Evolutionary conservation across 2,329 filamentous ascomycete species (phyloP).

Genomic region (Curvularia spicifera): DNA sequence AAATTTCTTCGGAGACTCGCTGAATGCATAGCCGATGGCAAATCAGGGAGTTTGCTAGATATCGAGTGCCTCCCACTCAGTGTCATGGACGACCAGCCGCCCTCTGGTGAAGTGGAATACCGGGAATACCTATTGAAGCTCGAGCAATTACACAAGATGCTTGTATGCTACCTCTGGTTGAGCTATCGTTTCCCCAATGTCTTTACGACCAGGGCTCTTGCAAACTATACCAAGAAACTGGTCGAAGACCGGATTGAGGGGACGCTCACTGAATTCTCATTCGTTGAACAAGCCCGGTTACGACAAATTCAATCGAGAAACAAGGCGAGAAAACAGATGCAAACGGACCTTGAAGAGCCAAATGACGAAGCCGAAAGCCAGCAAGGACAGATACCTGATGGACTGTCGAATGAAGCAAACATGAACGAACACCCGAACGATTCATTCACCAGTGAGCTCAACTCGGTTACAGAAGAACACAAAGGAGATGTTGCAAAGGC

Average conservation of each 20-base stretch:
- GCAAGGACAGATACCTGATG: slow-evolving; percentile 11
- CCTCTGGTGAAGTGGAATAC: slow-evolving; percentile 41
- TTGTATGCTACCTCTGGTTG: slow-evolving; percentile 91
- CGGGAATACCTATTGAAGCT: slow-evolving; percentile 69
- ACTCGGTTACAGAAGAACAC: slow-evolving; percentile 4
- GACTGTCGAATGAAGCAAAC: slow-evolving; percentile 24
- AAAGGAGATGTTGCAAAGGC: slow-evolving; percentile 3
- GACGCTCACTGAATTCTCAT: slow-evolving; percentile 65
- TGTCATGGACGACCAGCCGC: slow-evolving; percentile 70
- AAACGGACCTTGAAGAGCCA: not conserved
- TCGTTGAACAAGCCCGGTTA: slow-evolving; percentile 29
- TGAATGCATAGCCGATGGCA: slow-evolving; percentile 70
- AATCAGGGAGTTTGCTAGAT: slow-evolving; percentile 71
- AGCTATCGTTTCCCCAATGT: slow-evolving; percentile 86
- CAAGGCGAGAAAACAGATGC: slow-evolving; percentile 14
- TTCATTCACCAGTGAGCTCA: slow-evolving; percentile 2
- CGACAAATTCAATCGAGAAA: slow-evolving; percentile 14
- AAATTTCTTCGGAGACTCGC: slow-evolving; percentile 69
- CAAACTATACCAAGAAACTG: slow-evolving; percentile 77
- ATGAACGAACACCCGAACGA: slow-evolving; percentile 29
- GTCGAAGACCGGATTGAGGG: slow-evolving; percentile 78
- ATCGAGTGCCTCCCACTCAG: slow-evolving; percentile 75
- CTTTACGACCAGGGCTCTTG: slow-evolving; percentile 76
- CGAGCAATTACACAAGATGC: slow-evolving; percentile 78
- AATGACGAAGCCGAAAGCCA: slow-evolving; percentile 4